Conservation (phyloP, 2,329 filamentous ascomycete species). For the Paecilomyces dactylethromorphus region DNA sequence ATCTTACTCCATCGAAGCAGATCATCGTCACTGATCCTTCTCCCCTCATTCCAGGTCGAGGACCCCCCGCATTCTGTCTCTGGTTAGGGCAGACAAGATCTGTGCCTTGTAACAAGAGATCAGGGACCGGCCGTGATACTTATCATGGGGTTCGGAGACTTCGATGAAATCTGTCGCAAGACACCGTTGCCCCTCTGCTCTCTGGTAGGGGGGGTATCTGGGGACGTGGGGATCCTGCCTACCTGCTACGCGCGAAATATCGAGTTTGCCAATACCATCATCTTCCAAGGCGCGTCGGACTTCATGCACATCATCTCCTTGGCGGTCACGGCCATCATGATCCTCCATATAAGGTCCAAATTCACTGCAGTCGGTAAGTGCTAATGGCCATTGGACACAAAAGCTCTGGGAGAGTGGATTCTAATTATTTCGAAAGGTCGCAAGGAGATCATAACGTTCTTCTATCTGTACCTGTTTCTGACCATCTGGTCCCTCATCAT, state of each 20-base stretch:
- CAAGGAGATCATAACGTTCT: slow-evolving; percentile 78
- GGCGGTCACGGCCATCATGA: slow-evolving; percentile 93
- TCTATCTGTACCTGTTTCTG: slow-evolving; percentile 91
- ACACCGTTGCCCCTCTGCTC: slow-evolving; percentile 82
- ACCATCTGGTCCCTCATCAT: slow-evolving; percentile 84
- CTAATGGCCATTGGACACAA: neutral
- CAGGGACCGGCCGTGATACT: neutral
- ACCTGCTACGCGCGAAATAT: slow-evolving; percentile 92
- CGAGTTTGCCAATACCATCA: slow-evolving; percentile 95
- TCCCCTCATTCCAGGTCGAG: neutral
- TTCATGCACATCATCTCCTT: slow-evolving; percentile 89
- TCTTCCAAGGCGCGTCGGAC: slow-evolving; percentile 86
- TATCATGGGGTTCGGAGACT: slow-evolving; percentile 86
- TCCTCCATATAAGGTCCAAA: slow-evolving; percentile 91
- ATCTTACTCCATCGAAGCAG: neutral
- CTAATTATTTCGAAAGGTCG: slow-evolving; percentile 42
- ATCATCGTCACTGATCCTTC: neutral
- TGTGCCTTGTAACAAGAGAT: neutral
- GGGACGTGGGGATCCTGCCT: slow-evolving; percentile 74
- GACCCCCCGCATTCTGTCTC: neutral
- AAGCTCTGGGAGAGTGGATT: neutral
- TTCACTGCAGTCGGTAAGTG: slow-evolving; percentile 90
- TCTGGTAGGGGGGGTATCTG: slow-evolving; percentile 65
- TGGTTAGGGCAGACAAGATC: neutral
- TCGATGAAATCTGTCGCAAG: slow-evolving; percentile 76